Percentiles rank a stretch among this genome's conserved stretches.
Evolutionary conservation across 2,329 filamentous ascomycete species (phyloP).

Genomic region (Fusarium sp.): DNA sequence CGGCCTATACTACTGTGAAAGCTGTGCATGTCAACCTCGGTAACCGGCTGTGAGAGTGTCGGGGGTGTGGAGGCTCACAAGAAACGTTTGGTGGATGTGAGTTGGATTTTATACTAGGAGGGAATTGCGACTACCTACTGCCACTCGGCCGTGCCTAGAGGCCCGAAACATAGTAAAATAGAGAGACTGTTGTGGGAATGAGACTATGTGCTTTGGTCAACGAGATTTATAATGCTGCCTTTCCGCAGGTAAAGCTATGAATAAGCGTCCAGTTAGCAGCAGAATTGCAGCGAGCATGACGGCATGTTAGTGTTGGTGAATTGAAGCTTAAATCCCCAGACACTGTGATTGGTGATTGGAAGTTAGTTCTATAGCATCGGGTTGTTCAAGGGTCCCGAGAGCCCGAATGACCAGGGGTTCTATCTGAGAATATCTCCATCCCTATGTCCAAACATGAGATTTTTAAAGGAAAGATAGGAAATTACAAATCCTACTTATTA

Average conservation of each 20-base stretch:
- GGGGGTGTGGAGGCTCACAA: rapidly evolving
- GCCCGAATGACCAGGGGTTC: not conserved
- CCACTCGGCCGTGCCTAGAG: not conserved
- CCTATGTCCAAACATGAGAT: not conserved
- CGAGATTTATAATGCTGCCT: not conserved
- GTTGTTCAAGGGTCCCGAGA: not conserved
- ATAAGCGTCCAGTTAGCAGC: not conserved
- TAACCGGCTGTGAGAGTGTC: not conserved
- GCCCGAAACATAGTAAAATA: not conserved
- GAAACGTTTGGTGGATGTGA: not conserved
- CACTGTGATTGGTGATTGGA: not conserved
- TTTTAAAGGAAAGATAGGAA: not conserved
- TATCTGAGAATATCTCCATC: not conserved
- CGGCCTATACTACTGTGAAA: not conserved
- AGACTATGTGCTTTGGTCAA: not conserved
- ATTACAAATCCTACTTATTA: not conserved
- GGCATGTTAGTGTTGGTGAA: not conserved
- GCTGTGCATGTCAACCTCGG: not conserved
- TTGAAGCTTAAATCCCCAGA: not conserved
- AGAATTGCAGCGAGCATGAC: not conserved
- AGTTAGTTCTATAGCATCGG: not conserved
- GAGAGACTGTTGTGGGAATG: too few species aligned
- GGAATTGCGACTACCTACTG: too few species aligned
- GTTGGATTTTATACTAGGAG: not conserved
- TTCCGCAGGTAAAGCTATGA: not conserved